Conservation (phyloP, 768 basidiomycete species). For the Lactifluus echinatus region DNA sequence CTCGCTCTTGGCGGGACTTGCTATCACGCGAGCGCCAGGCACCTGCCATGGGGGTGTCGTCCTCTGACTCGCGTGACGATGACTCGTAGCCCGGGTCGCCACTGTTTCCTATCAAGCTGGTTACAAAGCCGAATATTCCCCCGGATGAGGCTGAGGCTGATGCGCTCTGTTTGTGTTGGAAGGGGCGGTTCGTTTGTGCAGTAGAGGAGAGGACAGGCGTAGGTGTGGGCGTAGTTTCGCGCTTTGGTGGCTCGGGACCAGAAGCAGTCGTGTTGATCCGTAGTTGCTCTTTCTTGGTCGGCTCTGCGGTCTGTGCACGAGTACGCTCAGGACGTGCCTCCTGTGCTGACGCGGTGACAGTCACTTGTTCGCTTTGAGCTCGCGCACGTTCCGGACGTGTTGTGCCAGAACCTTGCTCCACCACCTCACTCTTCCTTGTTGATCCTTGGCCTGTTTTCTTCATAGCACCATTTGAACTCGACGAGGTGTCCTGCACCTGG, state of each 20-base stretch:
- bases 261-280: conserved; percentile 1
- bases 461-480: not conserved
- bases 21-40: conserved; percentile 10
- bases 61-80: conserved; percentile 13
- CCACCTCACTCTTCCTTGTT: conserved; percentile 1
- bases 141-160: not conserved
- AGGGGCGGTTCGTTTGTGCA: not conserved
- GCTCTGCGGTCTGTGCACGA: conserved; percentile 13
- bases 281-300: conserved; percentile 17
- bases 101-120: not conserved
- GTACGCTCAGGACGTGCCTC: not conserved
- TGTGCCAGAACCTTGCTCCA: conserved; percentile 4
- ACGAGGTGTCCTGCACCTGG: conserved; percentile 2
- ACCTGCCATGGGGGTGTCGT: conserved; percentile 10
- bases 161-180: conserved; percentile 8
- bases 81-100: conserved; percentile 17
- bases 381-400: conserved; percentile 10
- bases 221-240: not conserved
- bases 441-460: conserved; percentile 11
- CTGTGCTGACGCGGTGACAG: not conserved
- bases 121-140: conserved; percentile 1
- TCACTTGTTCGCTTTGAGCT: conserved; percentile 2
- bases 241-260: not conserved
- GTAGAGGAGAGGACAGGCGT: not conserved
- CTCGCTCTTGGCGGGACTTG: conserved; percentile 9